Evolutionary conservation across 2,329 filamentous ascomycete species (phyloP), one percentile per base, ranked within the genome.

Genomic region (Hymenoscyphus fraxineus): DNA sequence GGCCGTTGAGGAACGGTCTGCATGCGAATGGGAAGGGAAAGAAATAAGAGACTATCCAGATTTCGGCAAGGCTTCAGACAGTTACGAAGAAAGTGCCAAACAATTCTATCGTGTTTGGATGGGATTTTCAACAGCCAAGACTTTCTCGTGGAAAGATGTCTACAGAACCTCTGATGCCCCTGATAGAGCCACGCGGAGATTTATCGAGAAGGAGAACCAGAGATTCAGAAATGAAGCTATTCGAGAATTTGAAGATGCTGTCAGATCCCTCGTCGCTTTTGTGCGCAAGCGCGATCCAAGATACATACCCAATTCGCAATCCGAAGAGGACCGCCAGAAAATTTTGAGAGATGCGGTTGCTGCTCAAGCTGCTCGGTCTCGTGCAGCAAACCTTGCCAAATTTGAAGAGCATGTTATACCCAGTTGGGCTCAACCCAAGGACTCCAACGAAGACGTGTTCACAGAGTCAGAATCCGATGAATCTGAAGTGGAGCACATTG

Each of bases 201-300:
- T 92, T 47, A 96, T 98, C 88, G 95, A 98, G 75, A 97, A 97
- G 77, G 94, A 97, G 75, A 99, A 99, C 76, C 91, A 88, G 71
- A 90, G 90, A 68, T 78, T 89, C 31, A 85, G 95, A 61, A 93
- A 97, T 22, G 90, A 94, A 61, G 92, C 88, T 2, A 85, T 90
- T 12, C 86, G 89, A 63, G 91, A 97, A 69, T 98, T 97, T 79
- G 98, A 97, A 77, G 93, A 97, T 66, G 90, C 93, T 2, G 92
- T 99, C 38, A 82, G 92, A 64, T 91, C 92, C 6, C 82, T 99
- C 13, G 90, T 98, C 2, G 83, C 88, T 1, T 98, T 98, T 77
- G 90, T 94, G 16, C 88, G 92, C 69, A 98, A 97, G 79, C 86
- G 95, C 40, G 95, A 99, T 74, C 92, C 93, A 0, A 87, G 95